Conservation (phyloP, 306 rosid genomes). For the Cucumis cinereus region DNA sequence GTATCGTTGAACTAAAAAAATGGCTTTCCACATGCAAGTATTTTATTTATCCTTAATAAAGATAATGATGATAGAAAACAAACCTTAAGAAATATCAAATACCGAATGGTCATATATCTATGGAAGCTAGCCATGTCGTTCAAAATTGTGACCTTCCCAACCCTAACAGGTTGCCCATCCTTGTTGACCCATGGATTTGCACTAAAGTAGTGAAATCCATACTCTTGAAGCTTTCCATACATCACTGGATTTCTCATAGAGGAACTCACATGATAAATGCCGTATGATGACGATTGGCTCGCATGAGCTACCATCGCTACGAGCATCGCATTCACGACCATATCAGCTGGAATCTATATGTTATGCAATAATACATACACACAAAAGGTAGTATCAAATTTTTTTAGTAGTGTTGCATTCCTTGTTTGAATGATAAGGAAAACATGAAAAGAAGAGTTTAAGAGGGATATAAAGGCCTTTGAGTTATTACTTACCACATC, state of each 20-base stretch:
- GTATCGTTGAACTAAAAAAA: no score
- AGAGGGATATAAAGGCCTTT: neutral
- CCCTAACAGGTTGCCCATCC: conserved; percentile 56
- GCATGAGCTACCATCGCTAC: conserved; percentile 59
- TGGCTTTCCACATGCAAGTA: no score
- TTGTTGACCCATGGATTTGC: conserved; percentile 63
- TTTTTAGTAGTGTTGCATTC: no score
- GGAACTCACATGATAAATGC: conserved; percentile 61
- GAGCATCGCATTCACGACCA: conserved; percentile 65
- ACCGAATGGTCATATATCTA: conserved; percentile 60
- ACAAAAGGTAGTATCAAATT: no score
- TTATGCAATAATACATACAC: no score
- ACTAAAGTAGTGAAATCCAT: conserved; percentile 31
- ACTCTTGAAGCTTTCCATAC: conserved; percentile 28
- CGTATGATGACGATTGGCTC: conserved; percentile 9
- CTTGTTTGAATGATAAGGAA: no score
- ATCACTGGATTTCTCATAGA: conserved; percentile 36
- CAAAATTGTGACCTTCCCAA: conserved; percentile 27
- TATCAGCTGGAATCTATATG: conserved; percentile 60
- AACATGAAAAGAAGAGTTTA: no score
- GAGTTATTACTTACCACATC: conserved; percentile 43
- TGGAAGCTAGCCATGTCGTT: conserved; percentile 53
- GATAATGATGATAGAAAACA: neutral
- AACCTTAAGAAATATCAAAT: conserved; percentile 53
- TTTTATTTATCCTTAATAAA: no score